phyloP scores from a whole-genome alignment of 495 filamentous ascomycete genomes.

The Penicillium malachiteum region DNA sequence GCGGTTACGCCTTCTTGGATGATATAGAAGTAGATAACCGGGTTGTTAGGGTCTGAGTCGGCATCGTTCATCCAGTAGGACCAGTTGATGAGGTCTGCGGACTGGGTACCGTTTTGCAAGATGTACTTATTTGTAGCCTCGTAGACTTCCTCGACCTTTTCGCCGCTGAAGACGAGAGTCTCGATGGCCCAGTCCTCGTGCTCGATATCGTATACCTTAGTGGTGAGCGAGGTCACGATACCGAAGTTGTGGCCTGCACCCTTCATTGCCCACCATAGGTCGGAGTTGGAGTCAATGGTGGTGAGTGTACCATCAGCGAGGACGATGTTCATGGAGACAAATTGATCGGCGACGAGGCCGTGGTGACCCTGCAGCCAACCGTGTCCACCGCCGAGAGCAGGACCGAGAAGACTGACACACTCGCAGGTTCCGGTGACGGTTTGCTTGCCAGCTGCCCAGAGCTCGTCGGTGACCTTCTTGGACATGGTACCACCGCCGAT shows the following conservation, averaged over 20 bases:
- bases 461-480: slow-evolving; percentile 26
- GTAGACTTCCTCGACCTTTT: slow-evolving; percentile 52
- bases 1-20: slow-evolving; percentile 48
- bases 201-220: slow-evolving; percentile 47
- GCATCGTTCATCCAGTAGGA: slow-evolving; percentile 50
- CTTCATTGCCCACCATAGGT: slow-evolving; percentile 57
- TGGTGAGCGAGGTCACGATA: slow-evolving; percentile 50
- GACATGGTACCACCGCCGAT: slow-evolving; percentile 52
- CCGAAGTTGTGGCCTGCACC: slow-evolving; percentile 66
- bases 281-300: slow-evolving; percentile 36
- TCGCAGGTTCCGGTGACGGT: slow-evolving; percentile 55
- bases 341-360: slow-evolving; percentile 58
- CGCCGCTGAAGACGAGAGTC: slow-evolving; percentile 46
- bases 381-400: slow-evolving; percentile 61
- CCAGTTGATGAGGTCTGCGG: slow-evolving; percentile 47
- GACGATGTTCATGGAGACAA: slow-evolving; percentile 53
- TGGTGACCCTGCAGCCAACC: slow-evolving; percentile 58
- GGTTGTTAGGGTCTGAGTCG: slow-evolving; percentile 41
- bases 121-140: slow-evolving; percentile 44
- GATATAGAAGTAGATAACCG: slow-evolving; percentile 51
- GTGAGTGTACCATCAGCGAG: slow-evolving; percentile 50
- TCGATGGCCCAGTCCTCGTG: slow-evolving; percentile 42
- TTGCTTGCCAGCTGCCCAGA: slow-evolving; percentile 29
- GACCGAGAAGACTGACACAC: slow-evolving; percentile 55
- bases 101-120: slow-evolving; percentile 39